A percentile compares a stretch with the other conserved stretches of the same genome.
Conservation (phyloP, 345 rosid genomes). For the Mercurialis annua region DNA sequence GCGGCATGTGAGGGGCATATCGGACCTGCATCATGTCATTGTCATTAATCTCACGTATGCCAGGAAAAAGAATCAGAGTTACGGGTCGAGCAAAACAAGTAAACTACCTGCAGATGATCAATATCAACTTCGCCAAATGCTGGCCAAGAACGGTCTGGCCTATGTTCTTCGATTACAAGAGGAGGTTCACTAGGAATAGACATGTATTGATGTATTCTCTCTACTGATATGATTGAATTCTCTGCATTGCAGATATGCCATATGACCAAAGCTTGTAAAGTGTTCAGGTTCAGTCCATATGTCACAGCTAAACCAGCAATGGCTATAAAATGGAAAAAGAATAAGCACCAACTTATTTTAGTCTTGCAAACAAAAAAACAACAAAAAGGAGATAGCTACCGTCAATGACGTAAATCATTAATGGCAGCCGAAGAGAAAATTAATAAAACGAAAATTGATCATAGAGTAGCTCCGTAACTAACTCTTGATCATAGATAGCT, state of each 20-base stretch:
- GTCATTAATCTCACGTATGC: not conserved
- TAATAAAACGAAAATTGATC: no score
- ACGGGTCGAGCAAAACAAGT: not conserved
- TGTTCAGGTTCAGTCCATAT: conserved; percentile 74
- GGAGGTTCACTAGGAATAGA: conserved; percentile 72
- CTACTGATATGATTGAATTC: conserved; percentile 83
- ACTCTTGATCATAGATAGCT: no score
- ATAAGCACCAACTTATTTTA: conserved; percentile 5
- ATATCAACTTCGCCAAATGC: conserved; percentile 52
- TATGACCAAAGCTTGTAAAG: conserved; percentile 59
- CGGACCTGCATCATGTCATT: conserved; percentile 44
- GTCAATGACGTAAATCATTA: no score
- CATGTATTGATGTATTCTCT: conserved; percentile 77
- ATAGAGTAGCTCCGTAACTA: no score
- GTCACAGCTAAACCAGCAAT: conserved; percentile 86
- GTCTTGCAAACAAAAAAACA: not conserved
- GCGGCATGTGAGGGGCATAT: conserved; percentile 80
- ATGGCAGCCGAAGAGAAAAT: no score
- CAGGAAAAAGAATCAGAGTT: conserved; percentile 1
- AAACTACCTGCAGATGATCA: conserved; percentile 57
- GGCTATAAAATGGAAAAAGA: conserved; percentile 33
- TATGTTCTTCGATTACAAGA: conserved; percentile 51
- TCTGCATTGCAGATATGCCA: conserved; percentile 67
- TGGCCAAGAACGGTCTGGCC: conserved; percentile 65
- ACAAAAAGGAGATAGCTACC: no score